Evolutionary conservation across 1,139 yeast species (phyloP).

Genomic region (Hyphopichia wangnamkhiaoensis): DNA sequence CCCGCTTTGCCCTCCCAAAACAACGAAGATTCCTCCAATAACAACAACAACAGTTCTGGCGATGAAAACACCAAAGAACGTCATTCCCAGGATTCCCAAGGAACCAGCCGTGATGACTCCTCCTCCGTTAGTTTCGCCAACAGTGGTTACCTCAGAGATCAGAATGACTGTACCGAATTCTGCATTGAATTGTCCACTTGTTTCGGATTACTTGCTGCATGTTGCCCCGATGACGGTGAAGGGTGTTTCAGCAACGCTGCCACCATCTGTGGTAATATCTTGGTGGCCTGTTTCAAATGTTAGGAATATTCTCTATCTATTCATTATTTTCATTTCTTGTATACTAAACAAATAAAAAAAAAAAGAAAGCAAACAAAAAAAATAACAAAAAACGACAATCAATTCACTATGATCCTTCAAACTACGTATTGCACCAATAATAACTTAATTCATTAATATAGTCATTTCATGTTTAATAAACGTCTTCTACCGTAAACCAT

Average conservation of each 20-base stretch:
- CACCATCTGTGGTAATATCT: constrained; percentile 38
- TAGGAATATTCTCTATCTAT: constrained; percentile 5
- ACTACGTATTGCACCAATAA: too few relatives aligned
- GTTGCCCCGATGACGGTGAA: constrained; percentile 45
- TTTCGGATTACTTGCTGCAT: constrained; percentile 43
- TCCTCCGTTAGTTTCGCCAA: constrained; percentile 26
- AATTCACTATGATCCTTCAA: too few relatives aligned
- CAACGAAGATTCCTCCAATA: neutral
- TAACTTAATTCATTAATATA: too few relatives aligned
- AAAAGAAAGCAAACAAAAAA: neutral
- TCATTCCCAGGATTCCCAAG: neutral
- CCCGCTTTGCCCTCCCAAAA: neutral
- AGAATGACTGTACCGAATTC: constrained; percentile 47
- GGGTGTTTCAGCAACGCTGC: constrained; percentile 42
- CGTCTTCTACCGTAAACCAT: too few relatives aligned
- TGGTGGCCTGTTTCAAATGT: constrained; percentile 39
- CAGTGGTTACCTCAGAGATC: constrained; percentile 37
- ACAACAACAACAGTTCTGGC: neutral
- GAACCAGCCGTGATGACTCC: neutral
- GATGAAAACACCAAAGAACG: constrained; percentile 3
- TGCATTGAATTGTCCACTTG: constrained; percentile 41
- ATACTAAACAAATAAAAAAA: too few relatives aligned
- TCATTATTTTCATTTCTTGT: too few relatives aligned
- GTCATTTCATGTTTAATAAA: too few relatives aligned
- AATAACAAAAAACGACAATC: too few relatives aligned